Evolutionary conservation across 2,329 filamentous ascomycete species (phyloP), one percentile per base, ranked within the genome.

Genomic region (Verticillium klebahnii): DNA sequence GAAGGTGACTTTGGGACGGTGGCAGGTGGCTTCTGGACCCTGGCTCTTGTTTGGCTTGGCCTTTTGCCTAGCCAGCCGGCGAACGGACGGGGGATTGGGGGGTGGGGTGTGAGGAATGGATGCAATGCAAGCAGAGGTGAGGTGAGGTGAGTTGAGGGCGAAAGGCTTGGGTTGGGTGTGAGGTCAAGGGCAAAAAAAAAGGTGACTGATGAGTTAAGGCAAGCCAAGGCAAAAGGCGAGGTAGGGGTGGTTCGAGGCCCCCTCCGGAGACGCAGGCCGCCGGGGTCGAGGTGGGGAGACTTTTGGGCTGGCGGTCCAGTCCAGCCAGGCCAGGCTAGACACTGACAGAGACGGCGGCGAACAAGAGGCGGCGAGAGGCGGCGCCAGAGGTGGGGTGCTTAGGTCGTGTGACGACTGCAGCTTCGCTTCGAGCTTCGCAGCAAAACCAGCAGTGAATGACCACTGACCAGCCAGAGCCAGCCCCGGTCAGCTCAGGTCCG

Each of bases 361-460:
- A 8, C 55, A 32, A 57, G 31, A 32, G 31, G 55, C 37, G 55
- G 55, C 55, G 17, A 57, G 32, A 57, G 14, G 29, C 54, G 34
- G n/a, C 9, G 14, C 31, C 55, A 34, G 31, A 3, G 19, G 55
- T 58, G 34, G 56, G 56, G 34, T 25, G 36, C 12, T 14, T 1
- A 50, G 57, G 57, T 58, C 57, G 57, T 58, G 57, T 58, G 57
- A 58, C 57, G 57, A 32, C 45, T 58, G 57, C 57, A 58, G 57
- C 57, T 31, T 40, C 39, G 39, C 45, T 50, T 12, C 8, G n/a
- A 29, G 25, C 25, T 25, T 25, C 25, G 25, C 25, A 25, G 25
- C 5, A 5, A 29, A 29, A 6, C 29, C 19, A 23, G n/a, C 45
- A 19, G n/a, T 50, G 17, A 7, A n/a, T 29, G 29, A 29, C 29